These are phyloP conservation scores for Pseudisothecium myosuroides DNA, from an alignment of 225 moss, liverwort and hornwort genomes.

Conservation along the genomic window DNA sequence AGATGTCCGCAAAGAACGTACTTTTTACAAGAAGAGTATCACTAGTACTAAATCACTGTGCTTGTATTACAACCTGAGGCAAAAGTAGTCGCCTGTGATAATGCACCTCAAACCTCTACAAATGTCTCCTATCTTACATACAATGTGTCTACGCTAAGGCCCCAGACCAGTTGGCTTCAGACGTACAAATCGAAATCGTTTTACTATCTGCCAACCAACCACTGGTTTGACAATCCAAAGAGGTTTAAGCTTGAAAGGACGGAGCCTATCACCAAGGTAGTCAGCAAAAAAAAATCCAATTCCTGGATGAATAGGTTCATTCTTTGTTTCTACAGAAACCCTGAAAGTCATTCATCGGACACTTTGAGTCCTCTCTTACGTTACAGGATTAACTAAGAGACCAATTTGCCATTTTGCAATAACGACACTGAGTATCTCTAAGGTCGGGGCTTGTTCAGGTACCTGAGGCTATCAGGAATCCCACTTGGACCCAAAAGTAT, in stretches of 20 bases:
- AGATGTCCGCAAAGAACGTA: background rate
- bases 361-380: background rate
- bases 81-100: background rate
- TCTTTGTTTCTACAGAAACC: background rate
- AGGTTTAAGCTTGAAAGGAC: background rate
- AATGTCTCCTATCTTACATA: background rate
- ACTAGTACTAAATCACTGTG: background rate
- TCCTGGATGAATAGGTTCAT: background rate
- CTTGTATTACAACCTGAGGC: background rate
- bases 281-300: background rate
- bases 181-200: background rate
- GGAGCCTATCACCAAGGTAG: background rate
- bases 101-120: background rate
- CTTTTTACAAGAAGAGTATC: background rate
- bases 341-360: background rate
- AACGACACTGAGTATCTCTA: background rate
- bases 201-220: background rate
- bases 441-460: background rate
- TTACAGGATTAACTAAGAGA: background rate
- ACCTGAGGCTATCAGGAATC: background rate
- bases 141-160: background rate
- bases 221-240: background rate
- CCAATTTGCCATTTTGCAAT: background rate
- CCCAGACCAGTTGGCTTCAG: background rate
- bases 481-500: background rate